Conservation (phyloP, 2,329 filamentous ascomycete species). For the Achaetomium macrosporum region DNA sequence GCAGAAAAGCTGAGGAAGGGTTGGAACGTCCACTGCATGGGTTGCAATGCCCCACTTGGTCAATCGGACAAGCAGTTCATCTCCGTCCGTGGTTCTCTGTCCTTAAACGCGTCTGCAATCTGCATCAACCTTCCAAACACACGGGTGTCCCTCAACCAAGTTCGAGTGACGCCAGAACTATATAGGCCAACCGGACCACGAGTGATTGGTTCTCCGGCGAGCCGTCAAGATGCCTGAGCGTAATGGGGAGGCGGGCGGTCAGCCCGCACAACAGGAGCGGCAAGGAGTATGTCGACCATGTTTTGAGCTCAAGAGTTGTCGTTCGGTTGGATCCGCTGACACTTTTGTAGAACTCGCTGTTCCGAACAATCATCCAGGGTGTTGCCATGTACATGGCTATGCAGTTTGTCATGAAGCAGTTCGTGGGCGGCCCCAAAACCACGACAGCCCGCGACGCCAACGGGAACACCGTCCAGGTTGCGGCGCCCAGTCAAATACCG, state of each 20-base stretch:
- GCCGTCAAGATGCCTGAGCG: constrained; percentile 31
- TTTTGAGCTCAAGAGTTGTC: neutral
- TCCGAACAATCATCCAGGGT: constrained; percentile 46
- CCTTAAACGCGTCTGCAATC: neutral
- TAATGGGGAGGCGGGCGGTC: constrained; percentile 27
- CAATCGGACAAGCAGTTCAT: neutral
- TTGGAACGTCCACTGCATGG: too few relatives aligned
- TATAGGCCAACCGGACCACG: neutral
- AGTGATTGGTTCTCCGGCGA: neutral
- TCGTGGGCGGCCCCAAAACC: constrained; percentile 43
- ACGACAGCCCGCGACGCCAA: constrained; percentile 42
- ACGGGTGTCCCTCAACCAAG: neutral
- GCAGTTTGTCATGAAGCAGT: constrained; percentile 52
- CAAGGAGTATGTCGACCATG: constrained; percentile 28
- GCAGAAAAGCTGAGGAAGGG: too few relatives aligned
- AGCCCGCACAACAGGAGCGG: constrained; percentile 28
- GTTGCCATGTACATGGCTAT: constrained; percentile 53
- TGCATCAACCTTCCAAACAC: neutral
- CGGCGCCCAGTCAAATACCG: constrained; percentile 53
- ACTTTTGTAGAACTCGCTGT: constrained; percentile 30
- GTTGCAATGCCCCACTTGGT: neutral
- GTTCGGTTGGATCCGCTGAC: constrained; percentile 7
- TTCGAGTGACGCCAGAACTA: neutral
- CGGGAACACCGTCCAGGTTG: constrained; percentile 48
- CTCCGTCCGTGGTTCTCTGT: neutral